Evolutionary conservation across 352 stramenopile genomes (phyloP).

Genomic region (Blastocystis sp.): DNA sequence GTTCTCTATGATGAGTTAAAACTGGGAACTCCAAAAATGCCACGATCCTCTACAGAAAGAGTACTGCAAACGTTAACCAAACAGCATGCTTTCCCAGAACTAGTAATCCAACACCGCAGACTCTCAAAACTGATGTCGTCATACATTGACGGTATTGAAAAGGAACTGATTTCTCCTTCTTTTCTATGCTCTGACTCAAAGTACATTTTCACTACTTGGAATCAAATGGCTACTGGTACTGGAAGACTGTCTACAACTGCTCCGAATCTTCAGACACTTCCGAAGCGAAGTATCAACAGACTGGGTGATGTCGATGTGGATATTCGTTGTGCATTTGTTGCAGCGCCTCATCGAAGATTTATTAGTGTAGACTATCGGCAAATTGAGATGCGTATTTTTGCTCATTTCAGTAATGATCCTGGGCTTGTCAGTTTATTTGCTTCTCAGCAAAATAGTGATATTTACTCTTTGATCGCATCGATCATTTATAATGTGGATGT

Average conservation of each 20-base stretch:
- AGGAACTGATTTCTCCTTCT: neutral
- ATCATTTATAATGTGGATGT: neutral
- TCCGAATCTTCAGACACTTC: constrained; percentile 62
- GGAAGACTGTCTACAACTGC: constrained; percentile 43
- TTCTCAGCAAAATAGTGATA: neutral
- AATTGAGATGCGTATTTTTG: constrained; percentile 62
- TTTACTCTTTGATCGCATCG: constrained; percentile 46
- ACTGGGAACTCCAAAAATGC: neutral
- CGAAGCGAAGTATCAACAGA: constrained; percentile 13
- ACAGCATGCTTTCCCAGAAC: constrained; percentile 31
- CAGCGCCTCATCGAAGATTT: neutral
- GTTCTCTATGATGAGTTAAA: constrained; percentile 59
- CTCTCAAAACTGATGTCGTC: constrained; percentile 23
- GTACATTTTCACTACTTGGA: constrained; percentile 6
- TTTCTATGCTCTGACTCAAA: neutral
- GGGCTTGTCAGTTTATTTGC: neutral
- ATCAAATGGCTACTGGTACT: constrained; percentile 56
- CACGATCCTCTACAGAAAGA: neutral
- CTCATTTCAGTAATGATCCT: constrained; percentile 7
- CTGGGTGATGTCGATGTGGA: neutral
- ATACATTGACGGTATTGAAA: constrained; percentile 21
- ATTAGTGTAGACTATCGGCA: constrained; percentile 59
- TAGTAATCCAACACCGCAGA: constrained; percentile 31
- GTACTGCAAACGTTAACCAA: constrained; percentile 2
- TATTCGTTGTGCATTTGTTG: neutral